Evolutionary conservation across 2,329 filamentous ascomycete genomes (phyloP), one percentile per base, ranked within the genome.

Genomic region (Pseudogymnoascus sp.): DNA sequence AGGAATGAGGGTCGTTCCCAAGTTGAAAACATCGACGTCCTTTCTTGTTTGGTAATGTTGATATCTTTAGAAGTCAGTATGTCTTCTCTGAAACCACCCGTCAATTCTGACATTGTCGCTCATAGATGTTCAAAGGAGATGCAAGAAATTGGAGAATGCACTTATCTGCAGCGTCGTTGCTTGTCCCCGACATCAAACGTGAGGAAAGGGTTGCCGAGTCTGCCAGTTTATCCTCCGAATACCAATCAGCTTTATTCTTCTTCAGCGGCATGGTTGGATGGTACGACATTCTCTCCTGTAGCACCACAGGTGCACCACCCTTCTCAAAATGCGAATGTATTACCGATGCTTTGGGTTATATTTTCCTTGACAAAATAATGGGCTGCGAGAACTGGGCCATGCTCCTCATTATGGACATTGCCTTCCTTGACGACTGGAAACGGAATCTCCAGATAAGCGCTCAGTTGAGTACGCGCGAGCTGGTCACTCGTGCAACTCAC

Each of bases 301-400:
- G 80, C 28, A 75, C 78, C 0, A 74, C 77, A 14, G 76, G 74
- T 23, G 16, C n/a, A 33, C 8, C 25, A 10, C 50, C 50, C n/a
- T 56, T 56, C 28, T 56, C 50, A 5, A 18, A 7, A 7, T 56
- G 50, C 50, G 50, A 56, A 56, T 56, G 50, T 33, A 11, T 56
- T 33, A 10, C 18, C 28, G n/a, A 28, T 7, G 25, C 50, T 18
- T 69, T 72, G 35, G 69, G 73, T 1, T 79, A 80, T 0, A 72
- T 82, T 10, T 72, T 76, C 38, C 74, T 85, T 61, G 78, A 80
- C 33, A 78, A 79, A 28, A 78, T 82, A 60, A 70, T 81, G 28
- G 84, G 84, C 2, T 76, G 82, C 63, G 75, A 82, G 59, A 85
- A 84, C 70, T 83, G 81, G 81, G 78, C 79, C 1, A 65, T 87